Base-by-base conservation (phyloP, 345 rosid species). In the Linum lewisii region DNA sequence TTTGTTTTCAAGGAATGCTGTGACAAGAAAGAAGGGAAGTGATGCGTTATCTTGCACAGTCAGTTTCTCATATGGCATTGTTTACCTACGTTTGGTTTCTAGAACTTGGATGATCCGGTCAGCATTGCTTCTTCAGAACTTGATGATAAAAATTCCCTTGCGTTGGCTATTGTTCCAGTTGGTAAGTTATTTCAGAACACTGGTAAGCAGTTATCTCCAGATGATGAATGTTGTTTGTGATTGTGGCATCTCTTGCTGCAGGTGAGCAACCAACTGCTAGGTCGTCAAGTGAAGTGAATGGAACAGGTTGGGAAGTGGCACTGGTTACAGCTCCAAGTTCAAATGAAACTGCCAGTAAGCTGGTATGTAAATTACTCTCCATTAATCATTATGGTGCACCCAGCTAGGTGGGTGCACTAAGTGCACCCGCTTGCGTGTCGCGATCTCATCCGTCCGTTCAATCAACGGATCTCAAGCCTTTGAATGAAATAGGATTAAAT, bases 271-370 rank as follows among this genome's bases (percentile, higher is more conserved):
- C 80, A 21, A 58, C 61, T 63, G 63, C 91, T 5, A 57, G 76
- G 68, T 70, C 66, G 62, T 71, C 75, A 24, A 47, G 61, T 62
- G 84, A 66, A 63, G 70, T 72, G 50, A 79, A 77, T 73, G 89
- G 82, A 59, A 72, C 81, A 20, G 90, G 97, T 64, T 93, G 99
- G 99, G 99, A 93, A 75, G 60, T 93, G 64, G 95, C 99, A 7
- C 91, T 93, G 66, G 91, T 89, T 50, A 80, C 94, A 52, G 85
- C 94, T 72, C 84, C 99, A 24, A 93, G 97, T 78, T 81, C 94
- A 64, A 93, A 86, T 58, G 94, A 74, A 56, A 77, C 63, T 64
- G 85, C 89, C 52, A 87, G 83, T 73, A 93, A 84, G 79, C 70
- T 93, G 97, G 99, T 93, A 73, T 18, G 29, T 34, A 10, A 53